phyloP scores from a whole-genome alignment of 768 basidiomycete species.

The Podaxis carcinomalis region DNA sequence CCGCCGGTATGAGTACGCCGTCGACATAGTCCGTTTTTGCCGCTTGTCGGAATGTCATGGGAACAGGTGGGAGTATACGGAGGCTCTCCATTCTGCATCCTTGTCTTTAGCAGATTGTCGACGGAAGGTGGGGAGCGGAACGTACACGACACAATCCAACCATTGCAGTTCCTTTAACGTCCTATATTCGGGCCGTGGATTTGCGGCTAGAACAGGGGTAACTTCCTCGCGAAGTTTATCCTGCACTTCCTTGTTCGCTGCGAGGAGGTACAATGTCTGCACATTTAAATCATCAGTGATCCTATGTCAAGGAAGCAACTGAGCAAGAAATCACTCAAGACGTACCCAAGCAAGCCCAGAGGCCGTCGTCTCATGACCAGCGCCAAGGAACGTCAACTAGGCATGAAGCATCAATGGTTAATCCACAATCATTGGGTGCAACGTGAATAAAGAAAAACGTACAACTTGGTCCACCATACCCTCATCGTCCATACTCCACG shows the following conservation, averaged over 20 bases:
- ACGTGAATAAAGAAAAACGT: slow-evolving; percentile 10
- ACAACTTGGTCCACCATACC: slow-evolving; percentile 53
- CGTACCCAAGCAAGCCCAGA: slow-evolving; percentile 39
- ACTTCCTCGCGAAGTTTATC: slow-evolving; percentile 43
- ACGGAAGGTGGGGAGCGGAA: background rate
- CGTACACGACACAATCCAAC: slow-evolving; percentile 37
- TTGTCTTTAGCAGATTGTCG: background rate
- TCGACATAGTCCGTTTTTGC: slow-evolving; percentile 38
- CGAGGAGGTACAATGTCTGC: slow-evolving; percentile 41
- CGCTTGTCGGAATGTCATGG: slow-evolving; percentile 33
- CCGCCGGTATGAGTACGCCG: slow-evolving; percentile 38
- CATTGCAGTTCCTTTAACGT: slow-evolving; percentile 36
- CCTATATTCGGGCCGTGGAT: slow-evolving; percentile 35
- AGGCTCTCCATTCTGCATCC: slow-evolving; percentile 37
- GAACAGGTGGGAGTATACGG: slow-evolving; percentile 38
- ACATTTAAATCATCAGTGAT: background rate
- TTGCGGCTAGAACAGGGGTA: slow-evolving; percentile 25
- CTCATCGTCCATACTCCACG: slow-evolving; percentile 40
- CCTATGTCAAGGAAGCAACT: background rate
- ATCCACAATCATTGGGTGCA: too few relatives aligned
- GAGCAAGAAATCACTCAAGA: background rate
- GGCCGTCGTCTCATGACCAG: slow-evolving; percentile 36
- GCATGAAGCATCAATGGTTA: background rate
- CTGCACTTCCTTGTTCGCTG: slow-evolving; percentile 38
- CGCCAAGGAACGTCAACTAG: slow-evolving; percentile 40